These are phyloP conservation scores for Fusarium humuli DNA, from an alignment of 2,329 filamentous ascomycete species.

Conservation along the genomic window DNA sequence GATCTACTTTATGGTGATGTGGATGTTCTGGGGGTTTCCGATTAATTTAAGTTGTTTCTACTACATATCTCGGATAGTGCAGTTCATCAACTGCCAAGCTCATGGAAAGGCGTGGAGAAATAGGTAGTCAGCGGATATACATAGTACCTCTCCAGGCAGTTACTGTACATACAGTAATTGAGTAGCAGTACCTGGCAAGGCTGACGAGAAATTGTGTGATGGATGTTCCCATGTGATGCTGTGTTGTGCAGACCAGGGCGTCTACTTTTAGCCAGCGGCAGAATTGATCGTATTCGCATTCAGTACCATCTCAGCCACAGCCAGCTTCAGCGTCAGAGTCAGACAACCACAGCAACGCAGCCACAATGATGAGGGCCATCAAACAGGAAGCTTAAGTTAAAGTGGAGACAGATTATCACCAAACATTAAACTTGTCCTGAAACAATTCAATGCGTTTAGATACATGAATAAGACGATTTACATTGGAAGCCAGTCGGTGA, in stretches of 20 bases:
- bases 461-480: neutral
- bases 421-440: neutral
- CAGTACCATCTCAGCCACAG: neutral
- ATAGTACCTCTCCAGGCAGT: neutral
- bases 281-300: constrained; percentile 3
- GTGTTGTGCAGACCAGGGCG: neutral
- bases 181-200: neutral
- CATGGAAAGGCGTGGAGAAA: neutral
- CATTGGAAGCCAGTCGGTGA: neutral
- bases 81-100: neutral
- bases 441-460: neutral
- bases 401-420: neutral
- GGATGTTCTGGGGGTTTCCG: neutral
- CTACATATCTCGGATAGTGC: neutral
- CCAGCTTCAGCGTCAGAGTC: neutral
- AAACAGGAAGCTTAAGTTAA: neutral
- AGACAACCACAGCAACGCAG: neutral
- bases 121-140: neutral
- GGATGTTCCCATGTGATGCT: constrained; percentile 2
- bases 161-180: neutral
- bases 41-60: constrained; percentile 9
- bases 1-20: neutral
- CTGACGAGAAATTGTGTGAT: neutral
- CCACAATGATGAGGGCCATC: neutral
- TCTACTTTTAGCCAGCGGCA: neutral